Evolutionary conservation across 805 yeast species (phyloP), one percentile per base, ranked within the genome.

Genomic region (Saccharomycopsis babjevae): DNA sequence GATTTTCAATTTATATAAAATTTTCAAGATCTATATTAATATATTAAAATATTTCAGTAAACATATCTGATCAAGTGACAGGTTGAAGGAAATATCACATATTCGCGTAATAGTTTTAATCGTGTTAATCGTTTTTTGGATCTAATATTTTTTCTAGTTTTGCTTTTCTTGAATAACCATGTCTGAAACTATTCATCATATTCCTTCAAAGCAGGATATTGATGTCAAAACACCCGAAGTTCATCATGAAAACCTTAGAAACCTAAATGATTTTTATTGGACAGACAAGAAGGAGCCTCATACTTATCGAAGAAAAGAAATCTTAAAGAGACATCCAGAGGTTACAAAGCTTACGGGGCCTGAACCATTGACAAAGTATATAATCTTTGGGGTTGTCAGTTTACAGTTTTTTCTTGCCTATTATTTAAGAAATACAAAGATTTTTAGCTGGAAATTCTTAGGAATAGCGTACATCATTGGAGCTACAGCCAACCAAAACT

Each of bases 281-380:
- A 90, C 97, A 0, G 80, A 82, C 59, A 86, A 82, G 60, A 80
- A 80, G 57, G 97, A 91, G 70, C 96, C 96, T 2, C 97, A 91
- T 69, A 81, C 85, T 1, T 67, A 79, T 3, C 76, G 97, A 64
- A 78, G 97, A 62, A 86, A 85, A 73, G 79, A 77, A 61, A 91
- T 91, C 61, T 74, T 91, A 67, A 80, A 82, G 66, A 83, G 83
- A 58, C 82, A 91, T 68, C 97, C 97, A 0, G 84, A 89, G 64
- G 88, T 91, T 25, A 77, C 86, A 25, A 86, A 86, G 70, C 78
- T 91, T 28, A 85, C 88, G 57, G 97, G 97, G 4, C 88, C 83
- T 63, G 97, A 91, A 71, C 96, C 97, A 0, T 72, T 79, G 58
- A 91, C 97, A 2, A 91, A 90, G 69, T 91, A 86, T 76, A 81